A percentile compares a stretch with the other conserved stretches of the same genome.
Evolutionary conservation across 805 yeast species (phyloP).

Genomic region (Yamadazyma scolyti): DNA sequence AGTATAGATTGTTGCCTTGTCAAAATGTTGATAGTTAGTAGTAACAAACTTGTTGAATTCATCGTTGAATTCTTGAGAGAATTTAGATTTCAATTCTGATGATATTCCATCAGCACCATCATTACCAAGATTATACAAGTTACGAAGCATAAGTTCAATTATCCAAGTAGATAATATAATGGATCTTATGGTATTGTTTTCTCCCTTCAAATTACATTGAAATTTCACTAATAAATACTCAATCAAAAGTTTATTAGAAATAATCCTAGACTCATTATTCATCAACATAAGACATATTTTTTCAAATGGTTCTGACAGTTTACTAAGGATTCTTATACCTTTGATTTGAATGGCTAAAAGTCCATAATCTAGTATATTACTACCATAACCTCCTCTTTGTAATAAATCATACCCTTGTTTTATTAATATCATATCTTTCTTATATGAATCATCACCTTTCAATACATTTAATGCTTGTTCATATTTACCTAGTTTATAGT

Average conservation of each 20-base stretch:
- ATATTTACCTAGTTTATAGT: slow-evolving; percentile 42
- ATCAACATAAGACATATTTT: slow-evolving; percentile 55
- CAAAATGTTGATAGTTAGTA: slow-evolving; percentile 47
- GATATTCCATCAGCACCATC: slow-evolving; percentile 6
- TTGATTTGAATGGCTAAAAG: slow-evolving; percentile 33
- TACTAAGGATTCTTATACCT: slow-evolving; percentile 48
- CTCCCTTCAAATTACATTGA: slow-evolving; percentile 17
- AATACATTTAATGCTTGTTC: slow-evolving; percentile 57
- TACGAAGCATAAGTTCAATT: slow-evolving; percentile 52
- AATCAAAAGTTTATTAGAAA: slow-evolving; percentile 23
- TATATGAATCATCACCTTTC: slow-evolving; percentile 14
- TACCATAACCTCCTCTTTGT: slow-evolving; percentile 32
- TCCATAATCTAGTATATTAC: slow-evolving; percentile 12
- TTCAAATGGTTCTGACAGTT: slow-evolving; percentile 65
- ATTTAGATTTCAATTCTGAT: slow-evolving; percentile 1
- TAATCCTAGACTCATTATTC: slow-evolving; percentile 6
- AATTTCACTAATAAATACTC: slow-evolving; percentile 33
- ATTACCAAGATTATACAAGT: slow-evolving; percentile 40
- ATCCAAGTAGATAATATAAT: slow-evolving; percentile 63
- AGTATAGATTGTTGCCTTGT: slow-evolving; percentile 66
- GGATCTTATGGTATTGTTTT: slow-evolving; percentile 28
- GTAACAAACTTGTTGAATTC: slow-evolving; percentile 48
- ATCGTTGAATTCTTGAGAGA: slow-evolving; percentile 8
- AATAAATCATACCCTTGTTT: slow-evolving; percentile 37
- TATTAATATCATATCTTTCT: slow-evolving; percentile 27